These are phyloP conservation scores for Calonectria ilicicola DNA, from an alignment of 2,329 filamentous ascomycete genomes.

Conservation along the genomic window DNA sequence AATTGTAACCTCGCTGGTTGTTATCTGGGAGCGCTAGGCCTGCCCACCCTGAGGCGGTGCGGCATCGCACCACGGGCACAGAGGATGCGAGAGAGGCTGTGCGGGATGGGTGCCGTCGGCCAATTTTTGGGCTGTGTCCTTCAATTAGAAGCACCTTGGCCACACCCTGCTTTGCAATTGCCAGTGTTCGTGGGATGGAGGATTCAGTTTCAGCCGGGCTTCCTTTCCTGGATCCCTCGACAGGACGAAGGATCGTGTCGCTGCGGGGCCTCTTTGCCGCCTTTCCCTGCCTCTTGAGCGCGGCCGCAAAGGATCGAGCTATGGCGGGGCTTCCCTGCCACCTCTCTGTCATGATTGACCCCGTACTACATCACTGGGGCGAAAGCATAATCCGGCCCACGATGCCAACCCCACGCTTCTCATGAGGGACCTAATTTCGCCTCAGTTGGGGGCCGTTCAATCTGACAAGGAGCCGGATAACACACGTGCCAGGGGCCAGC, in stretches of 20 bases:
- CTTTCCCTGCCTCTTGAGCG: not conserved
- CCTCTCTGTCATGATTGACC: not conserved
- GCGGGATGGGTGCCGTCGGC: not conserved
- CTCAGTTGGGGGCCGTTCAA: not conserved
- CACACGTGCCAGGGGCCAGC: slow-evolving; percentile 2
- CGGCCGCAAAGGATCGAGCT: not conserved
- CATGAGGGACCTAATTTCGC: not conserved
- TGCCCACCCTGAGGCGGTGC: not conserved
- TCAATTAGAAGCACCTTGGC: not conserved
- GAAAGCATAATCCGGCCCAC: slow-evolving; percentile 7
- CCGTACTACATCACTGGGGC: slow-evolving; percentile 6
- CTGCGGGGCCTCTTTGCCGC: not conserved
- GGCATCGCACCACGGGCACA: not conserved
- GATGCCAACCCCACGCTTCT: slow-evolving; percentile 1
- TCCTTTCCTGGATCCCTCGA: not conserved
- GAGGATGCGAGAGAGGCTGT: not conserved
- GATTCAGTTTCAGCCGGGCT: not conserved
- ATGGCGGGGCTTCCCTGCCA: not conserved
- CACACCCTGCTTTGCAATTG: not conserved
- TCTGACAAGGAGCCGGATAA: slow-evolving; percentile 1
- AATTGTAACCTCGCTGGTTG: not conserved
- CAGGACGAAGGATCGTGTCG: not conserved
- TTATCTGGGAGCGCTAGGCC: not conserved
- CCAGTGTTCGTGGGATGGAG: not conserved
- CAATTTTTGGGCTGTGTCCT: not conserved